phyloP scores from a whole-genome alignment of 108 stramenopile genomes.

The Schizochytrium sp. region DNA sequence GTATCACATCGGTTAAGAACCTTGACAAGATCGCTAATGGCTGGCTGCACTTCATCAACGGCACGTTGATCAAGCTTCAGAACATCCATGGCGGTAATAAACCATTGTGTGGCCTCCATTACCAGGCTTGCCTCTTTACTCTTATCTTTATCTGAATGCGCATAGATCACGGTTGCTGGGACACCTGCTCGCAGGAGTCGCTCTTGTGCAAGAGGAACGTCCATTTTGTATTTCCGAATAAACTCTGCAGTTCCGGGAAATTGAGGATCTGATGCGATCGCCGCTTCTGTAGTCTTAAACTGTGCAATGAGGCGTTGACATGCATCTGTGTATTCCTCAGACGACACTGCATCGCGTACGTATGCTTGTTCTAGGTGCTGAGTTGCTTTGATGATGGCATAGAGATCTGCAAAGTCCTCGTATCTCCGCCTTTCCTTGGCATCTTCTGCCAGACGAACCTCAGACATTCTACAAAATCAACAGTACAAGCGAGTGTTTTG shows the following conservation, averaged over 20 bases:
- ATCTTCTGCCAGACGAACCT: constrained; percentile 69
- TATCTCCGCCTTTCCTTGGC: constrained; percentile 70
- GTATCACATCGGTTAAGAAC: constrained; percentile 84
- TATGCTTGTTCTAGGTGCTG: constrained; percentile 95
- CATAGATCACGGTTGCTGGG: constrained; percentile 86
- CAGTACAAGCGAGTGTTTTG: no score
- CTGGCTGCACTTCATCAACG: constrained; percentile 95
- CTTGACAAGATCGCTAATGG: constrained; percentile 89
- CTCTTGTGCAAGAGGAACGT: constrained; percentile 92
- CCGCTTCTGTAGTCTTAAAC: constrained; percentile 89
- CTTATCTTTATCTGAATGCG: constrained; percentile 70
- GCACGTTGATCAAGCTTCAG: constrained; percentile 90
- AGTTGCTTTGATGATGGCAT: constrained; percentile 94
- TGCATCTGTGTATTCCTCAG: constrained; percentile 86
- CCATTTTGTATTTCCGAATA: constrained; percentile 90
- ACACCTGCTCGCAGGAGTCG: constrained; percentile 89
- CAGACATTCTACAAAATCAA: constrained; percentile 37
- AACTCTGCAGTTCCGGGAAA: constrained; percentile 76
- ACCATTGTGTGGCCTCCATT: constrained; percentile 79
- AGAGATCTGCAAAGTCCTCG: constrained; percentile 87
- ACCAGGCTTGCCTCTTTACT: background rate
- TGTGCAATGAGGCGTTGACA: constrained; percentile 94
- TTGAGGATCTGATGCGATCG: constrained; percentile 62
- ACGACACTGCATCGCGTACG: constrained; percentile 87
- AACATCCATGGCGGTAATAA: constrained; percentile 98